Conservation (phyloP, 805 yeast genomes). For the Kuraishia cidri region DNA sequence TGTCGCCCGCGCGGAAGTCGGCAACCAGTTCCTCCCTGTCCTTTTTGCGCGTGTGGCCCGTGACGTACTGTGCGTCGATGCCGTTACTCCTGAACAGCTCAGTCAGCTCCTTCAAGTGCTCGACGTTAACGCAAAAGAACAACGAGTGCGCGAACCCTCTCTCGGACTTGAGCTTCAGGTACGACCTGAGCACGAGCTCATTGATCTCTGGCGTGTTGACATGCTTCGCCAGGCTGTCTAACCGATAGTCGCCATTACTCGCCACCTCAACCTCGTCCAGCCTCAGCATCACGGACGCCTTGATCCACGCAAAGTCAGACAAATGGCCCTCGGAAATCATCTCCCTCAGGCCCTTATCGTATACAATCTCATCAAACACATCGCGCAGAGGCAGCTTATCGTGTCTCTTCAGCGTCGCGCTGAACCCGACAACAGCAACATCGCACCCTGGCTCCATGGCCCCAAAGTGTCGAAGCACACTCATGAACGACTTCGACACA, state of each 20-base stretch:
- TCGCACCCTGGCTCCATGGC: conserved; percentile 31
- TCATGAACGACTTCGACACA: conserved; percentile 57
- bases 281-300: conserved; percentile 33
- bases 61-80: conserved; percentile 60
- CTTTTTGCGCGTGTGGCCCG: conserved; percentile 49
- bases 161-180: conserved; percentile 32
- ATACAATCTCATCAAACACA: conserved; percentile 68
- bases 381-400: conserved; percentile 53
- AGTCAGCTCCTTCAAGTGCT: conserved; percentile 51
- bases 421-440: conserved; percentile 68
- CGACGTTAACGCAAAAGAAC: conserved; percentile 69
- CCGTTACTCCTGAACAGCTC: conserved; percentile 47
- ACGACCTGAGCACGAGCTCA: conserved; percentile 43
- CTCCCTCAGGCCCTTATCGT: conserved; percentile 51
- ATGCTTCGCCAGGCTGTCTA: conserved; percentile 37
- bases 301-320: conserved; percentile 57
- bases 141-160: conserved; percentile 50
- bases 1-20: conserved; percentile 51
- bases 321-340: conserved; percentile 67
- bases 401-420: conserved; percentile 79
- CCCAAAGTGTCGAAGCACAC: conserved; percentile 49
- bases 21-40: conserved; percentile 43
- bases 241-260: conserved; percentile 42
- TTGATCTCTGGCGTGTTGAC: conserved; percentile 49
- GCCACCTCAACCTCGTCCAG: conserved; percentile 14